phyloP scores from a whole-genome alignment of 2,329 filamentous ascomycete species.

The Cryoendolithus antarcticus region DNA sequence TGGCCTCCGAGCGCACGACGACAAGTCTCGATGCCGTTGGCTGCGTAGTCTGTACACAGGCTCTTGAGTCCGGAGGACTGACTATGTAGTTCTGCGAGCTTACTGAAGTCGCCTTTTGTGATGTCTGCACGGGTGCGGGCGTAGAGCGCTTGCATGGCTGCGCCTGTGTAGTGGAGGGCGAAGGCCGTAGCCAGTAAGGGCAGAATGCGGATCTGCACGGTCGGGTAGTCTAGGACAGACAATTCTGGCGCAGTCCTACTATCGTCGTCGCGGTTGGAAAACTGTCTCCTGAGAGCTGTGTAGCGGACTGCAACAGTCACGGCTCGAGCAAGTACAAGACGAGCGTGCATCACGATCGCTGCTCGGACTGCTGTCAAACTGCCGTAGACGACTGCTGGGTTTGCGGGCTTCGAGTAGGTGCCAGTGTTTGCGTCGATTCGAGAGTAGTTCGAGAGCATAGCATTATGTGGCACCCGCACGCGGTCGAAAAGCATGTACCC shows the following conservation, averaged over 20 bases:
- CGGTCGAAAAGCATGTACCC: slow-evolving; percentile 42
- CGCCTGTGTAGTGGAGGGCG: slow-evolving; percentile 35
- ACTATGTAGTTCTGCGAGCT: slow-evolving; percentile 39
- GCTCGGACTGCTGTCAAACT: slow-evolving; percentile 38
- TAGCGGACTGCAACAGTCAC: slow-evolving; percentile 43
- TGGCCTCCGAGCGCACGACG: slow-evolving; percentile 42
- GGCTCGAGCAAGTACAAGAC: slow-evolving; percentile 39
- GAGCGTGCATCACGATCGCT: slow-evolving; percentile 37
- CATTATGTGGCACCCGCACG: slow-evolving; percentile 34
- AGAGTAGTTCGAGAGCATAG: slow-evolving; percentile 38
- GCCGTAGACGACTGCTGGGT: slow-evolving; percentile 39
- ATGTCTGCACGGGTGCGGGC: slow-evolving; percentile 33
- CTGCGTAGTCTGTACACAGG: slow-evolving; percentile 41
- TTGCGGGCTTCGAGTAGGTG: slow-evolving; percentile 32
- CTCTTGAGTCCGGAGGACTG: slow-evolving; percentile 43
- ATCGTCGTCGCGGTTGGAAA: slow-evolving; percentile 35
- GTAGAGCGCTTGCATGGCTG: slow-evolving; percentile 41
- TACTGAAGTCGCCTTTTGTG: slow-evolving; percentile 37
- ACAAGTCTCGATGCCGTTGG: slow-evolving; percentile 43
- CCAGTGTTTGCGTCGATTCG: slow-evolving; percentile 35
- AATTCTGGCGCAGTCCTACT: slow-evolving; percentile 27
- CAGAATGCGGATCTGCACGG: slow-evolving; percentile 41
- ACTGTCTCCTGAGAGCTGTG: slow-evolving; percentile 36
- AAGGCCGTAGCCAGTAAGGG: slow-evolving; percentile 42
- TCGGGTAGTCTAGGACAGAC: slow-evolving; percentile 41